Conservation (phyloP, 331 rosid species). For the Malus hybrid region DNA sequence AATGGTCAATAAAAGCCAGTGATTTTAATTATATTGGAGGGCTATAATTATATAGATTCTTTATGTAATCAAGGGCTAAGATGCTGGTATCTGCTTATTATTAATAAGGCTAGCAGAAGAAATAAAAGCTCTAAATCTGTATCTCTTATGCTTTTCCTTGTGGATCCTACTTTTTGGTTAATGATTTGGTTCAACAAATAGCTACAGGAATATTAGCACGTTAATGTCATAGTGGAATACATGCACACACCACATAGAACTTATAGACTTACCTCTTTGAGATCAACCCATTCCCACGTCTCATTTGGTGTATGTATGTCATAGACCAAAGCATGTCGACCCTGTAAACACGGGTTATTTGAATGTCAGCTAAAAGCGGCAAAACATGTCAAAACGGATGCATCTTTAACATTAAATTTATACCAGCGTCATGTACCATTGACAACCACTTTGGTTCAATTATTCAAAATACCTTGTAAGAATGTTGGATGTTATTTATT, state of each 20-base stretch:
- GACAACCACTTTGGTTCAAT: neutral
- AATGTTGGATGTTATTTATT: neutral
- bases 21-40: neutral
- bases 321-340: slow-evolving; percentile 78
- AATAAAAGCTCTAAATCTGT: neutral
- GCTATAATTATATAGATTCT: neutral
- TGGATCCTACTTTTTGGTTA: neutral
- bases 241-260: neutral
- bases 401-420: neutral
- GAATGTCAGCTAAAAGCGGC: neutral
- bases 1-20: neutral
- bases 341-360: slow-evolving; percentile 34
- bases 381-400: neutral
- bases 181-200: neutral
- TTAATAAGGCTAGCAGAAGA: neutral
- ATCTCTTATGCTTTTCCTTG: neutral
- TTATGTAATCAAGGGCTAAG: neutral
- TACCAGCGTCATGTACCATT: neutral
- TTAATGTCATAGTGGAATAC: neutral
- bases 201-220: neutral
- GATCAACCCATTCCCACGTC: slow-evolving; percentile 96
- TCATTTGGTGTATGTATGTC: slow-evolving; percentile 64
- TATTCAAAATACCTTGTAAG: neutral
- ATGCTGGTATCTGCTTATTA: neutral
- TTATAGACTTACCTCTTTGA: slow-evolving; percentile 62